Evolutionary conservation across 2,329 filamentous ascomycete species (phyloP), one percentile per base, ranked within the genome.

Genomic region (Claviceps citrina): DNA sequence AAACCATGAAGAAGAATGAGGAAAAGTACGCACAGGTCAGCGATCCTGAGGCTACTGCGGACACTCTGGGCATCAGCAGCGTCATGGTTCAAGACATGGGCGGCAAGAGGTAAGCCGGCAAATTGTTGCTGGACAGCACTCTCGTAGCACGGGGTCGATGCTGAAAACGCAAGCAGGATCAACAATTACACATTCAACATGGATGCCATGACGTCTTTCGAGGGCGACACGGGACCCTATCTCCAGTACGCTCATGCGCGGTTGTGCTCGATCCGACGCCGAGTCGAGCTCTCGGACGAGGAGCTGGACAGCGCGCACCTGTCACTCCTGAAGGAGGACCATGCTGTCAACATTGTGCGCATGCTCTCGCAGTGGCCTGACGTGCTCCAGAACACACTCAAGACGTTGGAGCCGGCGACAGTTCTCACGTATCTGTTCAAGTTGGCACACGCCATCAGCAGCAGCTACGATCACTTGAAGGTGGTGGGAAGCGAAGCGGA

Each of bases 1-100:
- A 94, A 45, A 84, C 93, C 38, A 98, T 98, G 91, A 76, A 68
- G 61, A 81, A 81, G 66, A 96, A 96, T 60, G 71, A 82, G 52
- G 70, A 73, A 55, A 98, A 98, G 68, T 98, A 96, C 62, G 65
- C 76, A 42, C 86, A 95, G 61, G 80, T 98, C 16, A 82, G 80
- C 54, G 70, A 96, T 58, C 89, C 89, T 0, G 78, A 76, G 40
- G 72, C 75, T 40, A 82, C 79, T 8, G 86, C 91, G 45, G 91
- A 96, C 63, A 84, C 75, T 9, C 73, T 96, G 3, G 91, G 89
- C 47, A 95, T 96, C 56, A 87, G 82, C 47, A 81, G 83, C 55
- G 89, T 96, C 55, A 96, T 96, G 86, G 85, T 94, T 16, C 89
- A 96, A 62, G 91, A 96, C 56, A 94, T 96, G 85, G 82, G 76